Evolutionary conservation across 1,284 basidiomycete species (phyloP).

Genomic region (Crucibulum parvulum): DNA sequence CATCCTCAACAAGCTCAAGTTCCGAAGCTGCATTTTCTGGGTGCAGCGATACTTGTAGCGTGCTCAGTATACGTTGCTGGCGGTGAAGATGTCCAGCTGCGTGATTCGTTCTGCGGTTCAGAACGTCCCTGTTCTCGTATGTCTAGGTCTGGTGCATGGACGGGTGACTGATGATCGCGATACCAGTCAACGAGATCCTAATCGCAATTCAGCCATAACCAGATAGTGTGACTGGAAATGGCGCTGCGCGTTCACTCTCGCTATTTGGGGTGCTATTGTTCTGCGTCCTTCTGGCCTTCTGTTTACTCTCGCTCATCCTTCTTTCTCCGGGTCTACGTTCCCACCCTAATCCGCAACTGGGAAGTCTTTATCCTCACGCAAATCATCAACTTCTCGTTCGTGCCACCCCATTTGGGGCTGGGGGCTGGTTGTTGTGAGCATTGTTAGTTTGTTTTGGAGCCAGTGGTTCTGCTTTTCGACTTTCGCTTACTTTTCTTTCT

Average conservation of each 20-base stretch:
- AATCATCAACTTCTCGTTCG: conserved; percentile 80
- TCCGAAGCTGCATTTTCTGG: conserved; percentile 25
- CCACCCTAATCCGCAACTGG: conserved; percentile 80
- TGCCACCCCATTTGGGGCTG: conserved; percentile 78
- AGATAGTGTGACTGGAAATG: too few species aligned
- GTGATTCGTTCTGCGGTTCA: too few species aligned
- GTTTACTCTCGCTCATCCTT: not conserved
- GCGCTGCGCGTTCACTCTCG: too few species aligned
- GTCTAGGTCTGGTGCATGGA: too few species aligned
- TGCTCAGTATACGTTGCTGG: too few species aligned
- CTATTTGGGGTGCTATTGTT: not conserved
- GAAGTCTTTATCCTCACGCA: conserved; percentile 74
- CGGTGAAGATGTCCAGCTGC: too few species aligned
- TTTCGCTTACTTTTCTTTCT: not conserved
- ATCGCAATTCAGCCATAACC: too few species aligned
- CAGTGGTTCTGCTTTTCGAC: conserved; percentile 38
- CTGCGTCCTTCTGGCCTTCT: not conserved
- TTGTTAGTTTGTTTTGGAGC: conserved; percentile 91
- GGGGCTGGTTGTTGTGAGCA: conserved; percentile 70
- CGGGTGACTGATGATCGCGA: too few species aligned
- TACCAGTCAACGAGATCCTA: too few species aligned
- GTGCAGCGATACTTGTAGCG: too few species aligned
- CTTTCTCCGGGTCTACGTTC: conserved; percentile 61
- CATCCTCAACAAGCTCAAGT: conserved; percentile 67
- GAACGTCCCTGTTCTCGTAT: too few species aligned